Evolutionary conservation across 176 grass and related monocot genomes (phyloP), one percentile per base, ranked within the genome.

Genomic region (Urochloa ruziziensis): DNA sequence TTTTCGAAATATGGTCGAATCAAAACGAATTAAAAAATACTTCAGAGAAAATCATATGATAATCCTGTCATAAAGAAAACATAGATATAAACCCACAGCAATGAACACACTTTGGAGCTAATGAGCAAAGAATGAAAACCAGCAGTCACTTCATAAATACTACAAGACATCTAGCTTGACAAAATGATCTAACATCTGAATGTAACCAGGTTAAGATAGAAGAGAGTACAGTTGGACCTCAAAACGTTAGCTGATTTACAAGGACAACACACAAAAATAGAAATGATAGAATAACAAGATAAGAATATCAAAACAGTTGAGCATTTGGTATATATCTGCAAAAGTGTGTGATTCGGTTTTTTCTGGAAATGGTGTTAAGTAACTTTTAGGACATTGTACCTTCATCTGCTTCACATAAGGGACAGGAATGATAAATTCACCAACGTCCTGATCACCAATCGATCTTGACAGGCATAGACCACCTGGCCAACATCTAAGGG

Each of bases 401-500:
- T 99, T 99, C 46, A 99, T 85, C 86, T 99, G 93, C 85, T 99
- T 99, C 77, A 99, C 93, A 91, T 89, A 82, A 75, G 97, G 97
- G 84, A 99, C 73, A 10, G 97, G 88, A 42, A 99, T 87, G 58
- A 99, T 99, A 89, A 77, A 99, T 99, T 99, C 97, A 79, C 97
- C 97, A 71, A 96, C 97, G 78, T 99, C 93, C 53, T 91, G 90
- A 91, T 99, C 97, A 52, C 97, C 97, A 85, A 99, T 96, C 40
- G 97, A 99, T 87, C 97, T 94, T 85, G 97, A 99, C 81, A 99
- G 85, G 37, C 97, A 99, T 77, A 99, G 90, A 40, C 97, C 97
- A 81, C 97, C 93, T 81, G 97, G 97, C 97, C 97, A 99, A 79
- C 93, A 96, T 90, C 97, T 92, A 36, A 96, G 86, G 75, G 97